Conservation (phyloP, 805 yeast genomes). For the Yueomyces sinensis region DNA sequence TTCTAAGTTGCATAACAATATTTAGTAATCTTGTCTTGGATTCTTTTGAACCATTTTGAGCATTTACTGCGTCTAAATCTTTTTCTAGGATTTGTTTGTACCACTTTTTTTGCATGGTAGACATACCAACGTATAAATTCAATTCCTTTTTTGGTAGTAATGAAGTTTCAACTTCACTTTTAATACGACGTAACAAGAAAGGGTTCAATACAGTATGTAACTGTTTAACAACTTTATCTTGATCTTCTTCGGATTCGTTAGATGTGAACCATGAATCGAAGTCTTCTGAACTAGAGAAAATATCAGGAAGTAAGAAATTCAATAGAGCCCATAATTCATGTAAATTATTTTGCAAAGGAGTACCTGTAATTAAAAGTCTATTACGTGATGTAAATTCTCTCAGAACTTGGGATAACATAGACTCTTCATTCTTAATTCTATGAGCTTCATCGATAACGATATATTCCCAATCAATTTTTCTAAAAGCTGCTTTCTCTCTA, state of each 20-base stretch:
- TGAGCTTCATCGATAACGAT: constrained; percentile 73
- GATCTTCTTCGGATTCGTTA: constrained; percentile 27
- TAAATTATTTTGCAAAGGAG: constrained; percentile 68
- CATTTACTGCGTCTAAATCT: constrained; percentile 76
- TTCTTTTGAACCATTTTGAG: constrained; percentile 64
- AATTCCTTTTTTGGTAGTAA: constrained; percentile 63
- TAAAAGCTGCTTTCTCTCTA: constrained; percentile 53
- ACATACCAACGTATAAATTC: constrained; percentile 61
- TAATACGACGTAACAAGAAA: constrained; percentile 61
- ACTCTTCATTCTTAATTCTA: constrained; percentile 67
- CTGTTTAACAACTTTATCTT: constrained; percentile 48
- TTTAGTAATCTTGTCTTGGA: constrained; percentile 63
- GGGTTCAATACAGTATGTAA: constrained; percentile 68
- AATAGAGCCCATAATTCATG: constrained; percentile 75
- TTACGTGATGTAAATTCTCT: constrained; percentile 59
- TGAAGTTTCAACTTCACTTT: constrained; percentile 71
- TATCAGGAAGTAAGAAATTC: constrained; percentile 66
- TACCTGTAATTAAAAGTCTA: constrained; percentile 65
- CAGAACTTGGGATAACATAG: constrained; percentile 58
- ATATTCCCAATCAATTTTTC: constrained; percentile 63
- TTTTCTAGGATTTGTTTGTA: constrained; percentile 64
- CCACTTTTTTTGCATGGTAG: constrained; percentile 70
- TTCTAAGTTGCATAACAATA: constrained; percentile 75
- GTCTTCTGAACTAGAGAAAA: constrained; percentile 57
- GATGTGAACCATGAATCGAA: constrained; percentile 65